A percentile compares a stretch with the other conserved stretches of the same genome.
These are phyloP conservation scores for Inonotus obliquus DNA, from an alignment of 1,284 basidiomycete species.

Conservation along the genomic window DNA sequence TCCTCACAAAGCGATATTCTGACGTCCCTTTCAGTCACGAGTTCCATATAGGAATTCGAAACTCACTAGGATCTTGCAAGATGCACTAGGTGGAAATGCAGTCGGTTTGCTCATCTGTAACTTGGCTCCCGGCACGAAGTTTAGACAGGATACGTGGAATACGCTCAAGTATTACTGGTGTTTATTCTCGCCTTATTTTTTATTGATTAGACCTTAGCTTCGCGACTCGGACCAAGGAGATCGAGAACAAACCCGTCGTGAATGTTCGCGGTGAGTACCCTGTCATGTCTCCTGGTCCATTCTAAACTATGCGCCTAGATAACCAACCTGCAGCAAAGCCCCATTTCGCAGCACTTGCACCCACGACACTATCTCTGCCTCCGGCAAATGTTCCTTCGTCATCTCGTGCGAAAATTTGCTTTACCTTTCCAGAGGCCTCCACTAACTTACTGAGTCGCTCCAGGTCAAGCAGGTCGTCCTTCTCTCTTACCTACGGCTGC, in stretches of 20 bases:
- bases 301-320: constrained; percentile 32
- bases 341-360: constrained; percentile 58
- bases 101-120: constrained; percentile 80
- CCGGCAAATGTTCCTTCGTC: constrained; percentile 32
- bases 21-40: constrained; percentile 43
- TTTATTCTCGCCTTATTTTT: background rate
- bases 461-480: constrained; percentile 21
- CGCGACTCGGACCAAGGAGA: constrained; percentile 72
- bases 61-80: constrained; percentile 77
- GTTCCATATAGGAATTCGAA: constrained; percentile 85
- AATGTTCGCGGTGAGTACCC: constrained; percentile 61
- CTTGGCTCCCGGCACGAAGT: constrained; percentile 73
- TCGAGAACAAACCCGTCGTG: constrained; percentile 72
- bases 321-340: constrained; percentile 49
- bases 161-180: constrained; percentile 62
- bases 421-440: no score
- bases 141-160: constrained; percentile 78
- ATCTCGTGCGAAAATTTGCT: background rate
- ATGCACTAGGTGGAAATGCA: constrained; percentile 75
- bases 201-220: constrained; percentile 44
- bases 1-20: constrained; percentile 8
- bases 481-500: constrained; percentile 20
- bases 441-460: constrained; percentile 7
- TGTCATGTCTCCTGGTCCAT: constrained; percentile 6
- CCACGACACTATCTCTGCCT: constrained; percentile 41